phyloP scores from a whole-genome alignment of 495 filamentous ascomycete species.

The Tuber aestivum region DNA sequence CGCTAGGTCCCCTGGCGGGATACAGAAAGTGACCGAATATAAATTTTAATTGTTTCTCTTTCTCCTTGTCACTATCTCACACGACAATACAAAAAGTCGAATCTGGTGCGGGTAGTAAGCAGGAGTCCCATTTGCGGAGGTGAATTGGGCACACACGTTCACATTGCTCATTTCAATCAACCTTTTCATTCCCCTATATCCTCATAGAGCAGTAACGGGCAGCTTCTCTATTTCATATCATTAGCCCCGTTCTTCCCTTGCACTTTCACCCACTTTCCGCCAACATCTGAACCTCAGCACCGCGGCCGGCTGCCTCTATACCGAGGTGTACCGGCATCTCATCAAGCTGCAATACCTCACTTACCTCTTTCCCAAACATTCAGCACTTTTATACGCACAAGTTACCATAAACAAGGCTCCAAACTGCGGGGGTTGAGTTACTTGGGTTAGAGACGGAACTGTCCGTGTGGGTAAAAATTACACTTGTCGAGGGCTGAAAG shows the following conservation, averaged over 20 bases:
- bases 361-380: too few relatives aligned
- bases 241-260: too few relatives aligned
- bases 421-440: not conserved
- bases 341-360: not conserved
- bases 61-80: too few relatives aligned
- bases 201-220: too few relatives aligned
- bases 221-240: too few relatives aligned
- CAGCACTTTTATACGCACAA: not conserved
- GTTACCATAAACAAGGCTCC: not conserved
- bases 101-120: not conserved
- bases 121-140: not conserved
- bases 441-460: not conserved
- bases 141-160: not conserved
- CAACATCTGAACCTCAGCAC: not conserved
- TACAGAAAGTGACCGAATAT: not conserved
- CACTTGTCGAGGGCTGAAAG: not conserved
- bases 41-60: too few relatives aligned
- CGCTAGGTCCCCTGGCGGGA: not conserved
- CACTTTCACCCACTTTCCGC: not conserved
- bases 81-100: not conserved
- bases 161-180: too few relatives aligned
- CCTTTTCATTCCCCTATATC: too few relatives aligned
- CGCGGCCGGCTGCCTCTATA: not conserved
- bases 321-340: not conserved
- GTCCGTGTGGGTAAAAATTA: not conserved